A percentile compares a stretch with the other conserved stretches of the same genome.
Conservation (phyloP, 768 basidiomycete species). For the Agrocybe chaxingu region DNA sequence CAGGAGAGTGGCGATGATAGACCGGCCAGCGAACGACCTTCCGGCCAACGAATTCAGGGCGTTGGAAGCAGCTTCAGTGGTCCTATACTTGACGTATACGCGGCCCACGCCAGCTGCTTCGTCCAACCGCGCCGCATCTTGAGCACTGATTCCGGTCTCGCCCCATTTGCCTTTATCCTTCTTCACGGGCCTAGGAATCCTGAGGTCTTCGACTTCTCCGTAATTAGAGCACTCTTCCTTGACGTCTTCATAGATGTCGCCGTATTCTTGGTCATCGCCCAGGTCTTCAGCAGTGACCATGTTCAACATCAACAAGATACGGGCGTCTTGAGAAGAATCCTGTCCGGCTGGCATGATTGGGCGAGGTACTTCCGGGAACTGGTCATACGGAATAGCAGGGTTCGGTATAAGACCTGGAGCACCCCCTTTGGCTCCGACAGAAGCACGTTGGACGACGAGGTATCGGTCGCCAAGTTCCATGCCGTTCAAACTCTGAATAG, state of each 20-base stretch:
- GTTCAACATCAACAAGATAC: constrained; percentile 96
- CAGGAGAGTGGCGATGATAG: constrained; percentile 82
- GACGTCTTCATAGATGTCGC: constrained; percentile 92
- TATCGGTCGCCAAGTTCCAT: constrained; percentile 97
- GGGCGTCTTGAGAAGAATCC: constrained; percentile 61
- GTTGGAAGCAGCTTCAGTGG: constrained; percentile 55
- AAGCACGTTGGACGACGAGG: constrained; percentile 95
- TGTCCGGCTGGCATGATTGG: constrained; percentile 83
- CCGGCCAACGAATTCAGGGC: constrained; percentile 90
- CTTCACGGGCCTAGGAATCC: constrained; percentile 86
- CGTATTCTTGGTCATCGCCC: constrained; percentile 85
- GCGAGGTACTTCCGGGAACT: constrained; percentile 79
- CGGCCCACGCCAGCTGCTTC: constrained; percentile 92
- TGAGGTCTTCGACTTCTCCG: constrained; percentile 79
- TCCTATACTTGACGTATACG: constrained; percentile 87
- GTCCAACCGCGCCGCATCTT: constrained; percentile 71
- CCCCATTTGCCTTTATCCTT: constrained; percentile 84
- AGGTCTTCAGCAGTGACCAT: constrained; percentile 97
- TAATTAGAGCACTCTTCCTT: constrained; percentile 85
- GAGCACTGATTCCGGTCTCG: constrained; percentile 56
- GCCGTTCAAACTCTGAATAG: constrained; percentile 92
- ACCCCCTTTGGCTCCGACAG: constrained; percentile 84
- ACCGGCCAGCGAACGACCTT: constrained; percentile 80
- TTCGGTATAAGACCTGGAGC: constrained; percentile 61
- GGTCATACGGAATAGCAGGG: constrained; percentile 72